A percentile compares a stretch with the other conserved stretches of the same genome.
phyloP scores from a whole-genome alignment of 1,284 basidiomycete species.

The Entoloma clypeatum region DNA sequence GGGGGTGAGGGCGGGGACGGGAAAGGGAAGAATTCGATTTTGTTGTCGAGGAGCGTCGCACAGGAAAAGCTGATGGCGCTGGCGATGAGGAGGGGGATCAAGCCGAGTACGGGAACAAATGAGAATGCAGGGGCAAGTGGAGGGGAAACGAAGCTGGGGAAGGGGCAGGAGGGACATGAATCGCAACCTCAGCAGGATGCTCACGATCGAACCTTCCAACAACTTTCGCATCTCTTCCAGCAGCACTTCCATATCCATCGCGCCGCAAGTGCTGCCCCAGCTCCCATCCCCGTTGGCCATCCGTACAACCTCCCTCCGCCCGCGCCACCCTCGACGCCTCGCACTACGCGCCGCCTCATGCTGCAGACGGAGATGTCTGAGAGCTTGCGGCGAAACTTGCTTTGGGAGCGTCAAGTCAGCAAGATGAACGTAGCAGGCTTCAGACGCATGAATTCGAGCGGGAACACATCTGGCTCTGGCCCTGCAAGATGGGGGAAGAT shows the following conservation, averaged over 20 bases:
- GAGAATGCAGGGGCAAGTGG: constrained; percentile 10
- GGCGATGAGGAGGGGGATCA: constrained; percentile 37
- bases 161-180: constrained; percentile 5
- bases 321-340: constrained; percentile 73
- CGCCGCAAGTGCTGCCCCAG: constrained; percentile 24
- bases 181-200: constrained; percentile 15
- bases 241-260: constrained; percentile 20
- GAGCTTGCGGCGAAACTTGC: constrained; percentile 73
- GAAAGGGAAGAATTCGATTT: constrained; percentile 48
- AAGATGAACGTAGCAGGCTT: constrained; percentile 44
- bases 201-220: no score
- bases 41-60: constrained; percentile 59
- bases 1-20: constrained; percentile 56
- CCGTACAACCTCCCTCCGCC: constrained; percentile 73
- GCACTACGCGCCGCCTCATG: constrained; percentile 83
- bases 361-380: constrained; percentile 83
- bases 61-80: constrained; percentile 58
- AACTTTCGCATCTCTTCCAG: constrained; percentile 12
- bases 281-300: constrained; percentile 60
- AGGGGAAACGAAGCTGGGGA: constrained; percentile 18
- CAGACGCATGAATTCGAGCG: constrained; percentile 35
- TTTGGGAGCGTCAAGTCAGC: constrained; percentile 81
- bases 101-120: constrained; percentile 10
- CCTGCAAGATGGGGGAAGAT: constrained; percentile 16
- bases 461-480: constrained; percentile 26